Percentiles rank a stretch among this genome's conserved stretches.
phyloP scores from a whole-genome alignment of 345 rosid species.

The Pistacia vera region DNA sequence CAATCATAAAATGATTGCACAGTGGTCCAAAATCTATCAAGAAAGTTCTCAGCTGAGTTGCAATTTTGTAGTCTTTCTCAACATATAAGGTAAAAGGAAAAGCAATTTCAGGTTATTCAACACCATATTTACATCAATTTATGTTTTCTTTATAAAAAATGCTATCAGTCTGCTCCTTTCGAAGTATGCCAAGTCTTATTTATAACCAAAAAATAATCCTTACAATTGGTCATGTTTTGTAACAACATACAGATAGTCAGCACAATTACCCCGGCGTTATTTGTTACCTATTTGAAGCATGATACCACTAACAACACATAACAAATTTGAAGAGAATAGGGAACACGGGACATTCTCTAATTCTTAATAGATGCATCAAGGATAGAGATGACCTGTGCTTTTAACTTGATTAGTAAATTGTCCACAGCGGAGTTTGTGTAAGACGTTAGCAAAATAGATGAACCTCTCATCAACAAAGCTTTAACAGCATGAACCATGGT shows the following conservation, averaged over 20 bases:
- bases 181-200: background rate
- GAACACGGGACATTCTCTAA: slow-evolving; percentile 14
- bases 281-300: background rate
- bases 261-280: background rate
- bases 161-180: background rate
- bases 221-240: background rate
- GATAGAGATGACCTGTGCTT: slow-evolving; percentile 77
- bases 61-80: background rate
- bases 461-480: slow-evolving; percentile 91
- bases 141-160: background rate
- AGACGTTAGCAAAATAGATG: slow-evolving; percentile 94
- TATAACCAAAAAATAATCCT: background rate
- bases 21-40: background rate
- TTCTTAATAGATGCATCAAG: slow-evolving; percentile 11
- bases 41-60: background rate
- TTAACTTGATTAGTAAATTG: slow-evolving; percentile 92
- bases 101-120: background rate
- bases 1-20: background rate
- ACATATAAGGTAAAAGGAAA: background rate
- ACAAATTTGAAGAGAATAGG: background rate
- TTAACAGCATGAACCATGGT: slow-evolving; percentile 97
- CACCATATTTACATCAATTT: background rate
- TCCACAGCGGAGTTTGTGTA: slow-evolving; percentile 99
- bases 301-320: background rate
- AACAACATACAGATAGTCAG: background rate